Conservation (phyloP, 2,329 filamentous ascomycete genomes). For the Pseudogymnoascus sp. region DNA sequence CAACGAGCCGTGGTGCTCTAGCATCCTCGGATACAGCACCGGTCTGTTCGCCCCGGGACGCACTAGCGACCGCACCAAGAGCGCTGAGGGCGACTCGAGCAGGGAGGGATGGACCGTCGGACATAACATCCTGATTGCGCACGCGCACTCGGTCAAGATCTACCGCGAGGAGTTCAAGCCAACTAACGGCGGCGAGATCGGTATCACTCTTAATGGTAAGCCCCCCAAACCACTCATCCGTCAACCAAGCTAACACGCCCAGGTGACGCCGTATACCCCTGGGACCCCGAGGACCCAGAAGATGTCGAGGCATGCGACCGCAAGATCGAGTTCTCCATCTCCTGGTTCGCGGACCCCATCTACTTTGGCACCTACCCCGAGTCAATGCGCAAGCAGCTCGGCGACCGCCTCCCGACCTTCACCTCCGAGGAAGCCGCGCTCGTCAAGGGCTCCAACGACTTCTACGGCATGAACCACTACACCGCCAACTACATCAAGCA, state of each 20-base stretch:
- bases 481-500: constrained; percentile 81
- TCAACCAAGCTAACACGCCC: constrained; percentile 8
- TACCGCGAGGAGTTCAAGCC: constrained; percentile 78
- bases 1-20: constrained; percentile 83
- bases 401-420: constrained; percentile 66
- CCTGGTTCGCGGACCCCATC: constrained; percentile 82
- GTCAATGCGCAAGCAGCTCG: constrained; percentile 75
- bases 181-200: constrained; percentile 66
- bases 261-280: constrained; percentile 75
- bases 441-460: constrained; percentile 83
- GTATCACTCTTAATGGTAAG: constrained; percentile 75
- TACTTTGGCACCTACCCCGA: constrained; percentile 79
- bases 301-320: constrained; percentile 71
- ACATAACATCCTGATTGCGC: constrained; percentile 71
- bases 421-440: constrained; percentile 63
- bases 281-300: constrained; percentile 65
- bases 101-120: constrained; percentile 77
- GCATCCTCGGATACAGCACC: constrained; percentile 69
- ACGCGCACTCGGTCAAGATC: constrained; percentile 70
- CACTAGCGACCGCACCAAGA: constrained; percentile 67
- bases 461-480: constrained; percentile 94
- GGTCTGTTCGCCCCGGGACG: constrained; percentile 77
- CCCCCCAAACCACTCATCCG: constrained; percentile 11
- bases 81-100: constrained; percentile 60
- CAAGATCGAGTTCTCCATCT: constrained; percentile 80